Evolutionary conservation across 345 rosid species (phyloP).

Genomic region (Citrus hindsii): DNA sequence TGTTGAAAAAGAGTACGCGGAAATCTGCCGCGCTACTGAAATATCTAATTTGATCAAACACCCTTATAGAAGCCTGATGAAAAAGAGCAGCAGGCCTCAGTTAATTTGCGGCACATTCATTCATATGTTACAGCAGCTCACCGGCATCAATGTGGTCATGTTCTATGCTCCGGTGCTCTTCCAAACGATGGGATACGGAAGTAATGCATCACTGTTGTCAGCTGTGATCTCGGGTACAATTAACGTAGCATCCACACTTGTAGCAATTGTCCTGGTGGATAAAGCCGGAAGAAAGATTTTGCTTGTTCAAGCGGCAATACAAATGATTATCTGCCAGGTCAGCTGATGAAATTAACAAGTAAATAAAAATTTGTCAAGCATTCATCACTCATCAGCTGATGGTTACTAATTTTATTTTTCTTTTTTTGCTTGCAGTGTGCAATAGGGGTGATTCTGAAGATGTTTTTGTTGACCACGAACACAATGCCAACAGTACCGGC

Average conservation of each 20-base stretch:
- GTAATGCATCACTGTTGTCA: slow-evolving; percentile 38
- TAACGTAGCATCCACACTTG: slow-evolving; percentile 26
- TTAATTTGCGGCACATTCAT: slow-evolving; percentile 42
- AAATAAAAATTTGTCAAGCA: neutral
- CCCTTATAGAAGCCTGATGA: slow-evolving; percentile 42
- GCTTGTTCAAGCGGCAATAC: slow-evolving; percentile 33
- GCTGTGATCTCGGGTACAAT: slow-evolving; percentile 42
- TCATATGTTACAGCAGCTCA: slow-evolving; percentile 69
- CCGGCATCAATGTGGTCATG: slow-evolving; percentile 57
- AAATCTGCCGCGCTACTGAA: slow-evolving; percentile 47
- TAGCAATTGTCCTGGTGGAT: slow-evolving; percentile 33
- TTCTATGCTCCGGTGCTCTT: slow-evolving; percentile 55
- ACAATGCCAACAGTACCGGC: slow-evolving; percentile 22
- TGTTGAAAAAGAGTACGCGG: slow-evolving; percentile 41
- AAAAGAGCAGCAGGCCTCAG: slow-evolving; percentile 40
- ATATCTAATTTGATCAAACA: slow-evolving; percentile 31
- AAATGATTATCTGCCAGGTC: slow-evolving; percentile 33
- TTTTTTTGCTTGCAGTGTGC: slow-evolving; percentile 14
- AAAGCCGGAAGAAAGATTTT: slow-evolving; percentile 36
- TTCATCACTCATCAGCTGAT: neutral
- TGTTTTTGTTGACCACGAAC: slow-evolving; percentile 19
- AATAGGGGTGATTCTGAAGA: slow-evolving; percentile 38
- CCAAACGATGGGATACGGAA: slow-evolving; percentile 48
- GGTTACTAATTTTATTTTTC: neutral
- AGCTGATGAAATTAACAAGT: neutral